Base-by-base conservation (phyloP, 1,139 yeast genomes). In the Candida sanyaensis region DNA sequence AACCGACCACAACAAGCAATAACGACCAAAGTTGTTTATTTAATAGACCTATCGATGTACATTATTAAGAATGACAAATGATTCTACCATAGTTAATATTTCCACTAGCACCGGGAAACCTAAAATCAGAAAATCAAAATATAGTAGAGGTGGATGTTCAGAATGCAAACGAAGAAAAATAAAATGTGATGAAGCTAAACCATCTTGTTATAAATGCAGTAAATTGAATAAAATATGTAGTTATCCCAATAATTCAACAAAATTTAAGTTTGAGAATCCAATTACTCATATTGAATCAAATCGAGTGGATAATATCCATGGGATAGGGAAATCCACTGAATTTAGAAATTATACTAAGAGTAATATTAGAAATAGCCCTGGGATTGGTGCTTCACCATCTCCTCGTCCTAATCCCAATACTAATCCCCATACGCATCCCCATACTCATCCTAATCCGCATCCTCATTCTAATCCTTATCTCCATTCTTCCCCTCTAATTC, bases 121-220 rank as follows among this genome's bases (percentile, higher is more conserved):
- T 2, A 36, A 36, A 12, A 49, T 52, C 5, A 75, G 72, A 58
- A 79, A 77, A 59, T 56, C 84, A 37, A 73, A 73, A 52, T 83
- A 83, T 58, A 77, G 83, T 42, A 65, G 86, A 42, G 79, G 78
- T 37, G 90, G 89, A 2, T 84, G 90, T 55, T 65, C 68, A 21
- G 86, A 82, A 58, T 84, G 90, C 62, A 83, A 83, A 58, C 63
- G 83, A 43, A 66, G 88, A 44, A 81, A 83, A 58, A 76, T 81
- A 67, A 84, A 84, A 55, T 83, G 72, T 53, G 71, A 66, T 52
- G 72, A 67, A 48, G 51, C 48, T 0, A 66, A 66, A 47, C 72
- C 72, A 1, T 49, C 24, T 38, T 67, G 72, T 50, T 41, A 50
- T 43, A 65, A 81, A 52, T 84, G 90, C 57, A 55, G 75, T 4